Evolutionary conservation across 2,329 filamentous ascomycete genomes (phyloP).

Genomic region (Ceratocystis destructans): DNA sequence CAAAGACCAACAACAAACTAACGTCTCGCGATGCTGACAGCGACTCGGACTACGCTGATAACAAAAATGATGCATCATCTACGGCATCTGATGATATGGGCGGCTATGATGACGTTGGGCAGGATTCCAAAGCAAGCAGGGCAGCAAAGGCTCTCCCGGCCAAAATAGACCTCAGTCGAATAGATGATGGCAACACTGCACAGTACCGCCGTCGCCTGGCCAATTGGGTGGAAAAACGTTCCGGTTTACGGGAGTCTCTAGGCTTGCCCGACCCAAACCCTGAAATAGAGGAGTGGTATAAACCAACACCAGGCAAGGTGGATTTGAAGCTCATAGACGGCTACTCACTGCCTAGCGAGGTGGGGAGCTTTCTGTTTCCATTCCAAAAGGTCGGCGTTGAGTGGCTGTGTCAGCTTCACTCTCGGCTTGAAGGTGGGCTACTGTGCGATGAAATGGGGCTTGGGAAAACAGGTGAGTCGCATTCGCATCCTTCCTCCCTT

Average conservation of each 20-base stretch:
- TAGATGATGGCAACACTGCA: slow-evolving; percentile 82
- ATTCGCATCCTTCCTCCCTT: neutral
- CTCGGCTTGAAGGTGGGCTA: slow-evolving; percentile 82
- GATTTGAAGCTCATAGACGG: slow-evolving; percentile 64
- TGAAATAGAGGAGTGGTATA: slow-evolving; percentile 56
- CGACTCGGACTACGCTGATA: slow-evolving; percentile 7
- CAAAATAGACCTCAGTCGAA: slow-evolving; percentile 37
- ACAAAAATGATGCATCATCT: neutral
- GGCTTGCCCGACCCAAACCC: slow-evolving; percentile 27
- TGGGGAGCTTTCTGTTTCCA: slow-evolving; percentile 81
- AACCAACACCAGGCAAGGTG: slow-evolving; percentile 68
- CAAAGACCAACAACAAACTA: slow-evolving; percentile 7
- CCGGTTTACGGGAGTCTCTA: slow-evolving; percentile 21
- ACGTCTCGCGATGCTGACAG: neutral
- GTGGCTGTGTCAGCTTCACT: slow-evolving; percentile 87
- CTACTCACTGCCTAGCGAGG: slow-evolving; percentile 76
- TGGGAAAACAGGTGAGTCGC: slow-evolving; percentile 57
- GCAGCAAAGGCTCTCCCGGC: slow-evolving; percentile 13
- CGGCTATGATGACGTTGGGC: slow-evolving; percentile 17
- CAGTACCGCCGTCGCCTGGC: slow-evolving; percentile 64
- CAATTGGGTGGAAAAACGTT: slow-evolving; percentile 47
- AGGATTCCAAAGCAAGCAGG: slow-evolving; percentile 14
- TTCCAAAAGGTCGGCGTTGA: slow-evolving; percentile 96
- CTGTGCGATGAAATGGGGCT: slow-evolving; percentile 97
- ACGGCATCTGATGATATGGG: slow-evolving; percentile 10